These are phyloP conservation scores for Dissophora globulifera DNA, from an alignment of 192 early-diverging fungal species.

Conservation along the genomic window DNA sequence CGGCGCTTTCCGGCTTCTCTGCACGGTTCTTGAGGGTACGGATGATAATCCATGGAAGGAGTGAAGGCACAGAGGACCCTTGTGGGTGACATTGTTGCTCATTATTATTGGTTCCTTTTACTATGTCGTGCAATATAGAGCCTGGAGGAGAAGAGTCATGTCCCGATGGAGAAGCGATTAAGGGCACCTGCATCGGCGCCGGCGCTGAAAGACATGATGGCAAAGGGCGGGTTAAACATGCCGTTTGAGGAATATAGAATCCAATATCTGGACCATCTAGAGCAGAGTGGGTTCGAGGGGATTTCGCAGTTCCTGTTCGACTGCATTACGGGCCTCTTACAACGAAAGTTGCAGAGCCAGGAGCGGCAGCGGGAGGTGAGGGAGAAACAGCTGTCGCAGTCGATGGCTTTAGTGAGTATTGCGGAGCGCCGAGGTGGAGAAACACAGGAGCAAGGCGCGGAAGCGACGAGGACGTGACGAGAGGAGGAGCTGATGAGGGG, in stretches of 20 bases:
- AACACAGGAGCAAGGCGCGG: too few relatives aligned
- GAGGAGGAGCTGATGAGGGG: too few relatives aligned
- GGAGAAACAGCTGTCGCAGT: conserved; percentile 3
- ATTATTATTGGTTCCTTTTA: too few relatives aligned
- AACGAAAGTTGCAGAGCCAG: conserved; percentile 25
- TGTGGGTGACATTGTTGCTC: neutral
- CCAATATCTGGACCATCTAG: conserved; percentile 53
- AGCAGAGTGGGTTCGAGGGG: conserved; percentile 44
- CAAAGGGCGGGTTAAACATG: conserved; percentile 45
- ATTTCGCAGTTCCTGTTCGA: conserved; percentile 50
- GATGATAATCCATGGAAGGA: too few relatives aligned
- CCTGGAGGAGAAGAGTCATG: conserved; percentile 10
- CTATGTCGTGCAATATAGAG: neutral
- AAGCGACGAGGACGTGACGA: too few relatives aligned
- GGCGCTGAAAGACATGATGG: conserved; percentile 19
- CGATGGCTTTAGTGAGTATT: neutral
- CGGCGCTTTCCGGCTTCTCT: conserved; percentile 50
- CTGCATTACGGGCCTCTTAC: conserved; percentile 30
- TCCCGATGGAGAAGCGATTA: conserved; percentile 27
- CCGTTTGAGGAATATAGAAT: conserved; percentile 53
- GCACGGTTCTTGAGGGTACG: conserved; percentile 51
- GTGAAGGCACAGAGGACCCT: too few relatives aligned
- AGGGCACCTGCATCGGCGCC: conserved; percentile 15
- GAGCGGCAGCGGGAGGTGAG: conserved; percentile 15
- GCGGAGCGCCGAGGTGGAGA: too few relatives aligned